Evolutionary conservation across 331 rosid species (phyloP).

Genomic region (Arachis monticola): DNA sequence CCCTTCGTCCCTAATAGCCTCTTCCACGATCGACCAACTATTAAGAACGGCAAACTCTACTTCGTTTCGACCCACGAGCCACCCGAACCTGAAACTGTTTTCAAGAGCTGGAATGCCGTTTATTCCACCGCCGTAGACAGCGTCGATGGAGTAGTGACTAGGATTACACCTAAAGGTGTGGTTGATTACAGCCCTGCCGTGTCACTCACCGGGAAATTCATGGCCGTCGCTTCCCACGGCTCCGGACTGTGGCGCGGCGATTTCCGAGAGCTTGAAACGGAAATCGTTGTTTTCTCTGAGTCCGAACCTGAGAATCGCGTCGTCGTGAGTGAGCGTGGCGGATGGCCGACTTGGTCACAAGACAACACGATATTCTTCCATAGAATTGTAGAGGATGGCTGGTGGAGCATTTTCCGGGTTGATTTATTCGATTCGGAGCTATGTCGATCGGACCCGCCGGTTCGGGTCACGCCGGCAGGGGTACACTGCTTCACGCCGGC

Average conservation of each 20-base stretch:
- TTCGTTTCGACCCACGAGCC: conserved; percentile 73
- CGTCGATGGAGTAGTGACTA: conserved; percentile 3
- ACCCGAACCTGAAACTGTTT: conserved; percentile 45
- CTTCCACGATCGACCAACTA: conserved; percentile 73
- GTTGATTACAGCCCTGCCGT: conserved; percentile 76
- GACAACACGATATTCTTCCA: conserved; percentile 73
- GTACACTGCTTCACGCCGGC: conserved; percentile 88
- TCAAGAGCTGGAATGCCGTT: conserved; percentile 66
- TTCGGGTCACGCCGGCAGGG: conserved; percentile 72
- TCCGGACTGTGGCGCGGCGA: conserved; percentile 71
- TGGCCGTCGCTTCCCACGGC: conserved; percentile 81
- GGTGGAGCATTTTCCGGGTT: conserved; percentile 80
- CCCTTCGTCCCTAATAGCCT: conserved; percentile 48
- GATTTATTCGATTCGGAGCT: conserved; percentile 41
- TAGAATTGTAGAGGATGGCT: conserved; percentile 64
- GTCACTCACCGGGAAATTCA: conserved; percentile 57
- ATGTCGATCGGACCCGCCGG: conserved; percentile 18
- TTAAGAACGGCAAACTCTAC: conserved; percentile 48
- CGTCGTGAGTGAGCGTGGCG: conserved; percentile 58
- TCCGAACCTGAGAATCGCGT: conserved; percentile 49
- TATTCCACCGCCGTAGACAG: conserved; percentile 47
- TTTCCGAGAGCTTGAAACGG: conserved; percentile 64
- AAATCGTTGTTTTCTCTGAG: conserved; percentile 57
- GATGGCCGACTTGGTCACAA: conserved; percentile 94
- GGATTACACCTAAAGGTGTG: conserved; percentile 59